Base-by-base conservation (phyloP, 176 grass and related monocot genomes). In the Carex pumila region DNA sequence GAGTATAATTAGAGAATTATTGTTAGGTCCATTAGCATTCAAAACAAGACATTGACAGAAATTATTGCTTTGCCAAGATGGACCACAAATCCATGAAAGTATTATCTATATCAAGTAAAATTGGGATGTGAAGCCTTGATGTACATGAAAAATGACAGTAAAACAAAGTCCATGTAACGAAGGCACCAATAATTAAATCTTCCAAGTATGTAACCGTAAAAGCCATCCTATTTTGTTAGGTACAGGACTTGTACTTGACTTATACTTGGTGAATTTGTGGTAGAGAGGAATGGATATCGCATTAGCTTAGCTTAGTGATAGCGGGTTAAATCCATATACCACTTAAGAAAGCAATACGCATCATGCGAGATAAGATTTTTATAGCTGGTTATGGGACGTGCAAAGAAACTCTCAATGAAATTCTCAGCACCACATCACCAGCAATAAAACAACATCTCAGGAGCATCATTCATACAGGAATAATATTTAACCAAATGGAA, bases 381-480 rank as follows among this genome's bases (percentile, higher is more conserved):
- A 41, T 91, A 56, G 85, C 89, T 88, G 87, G 91, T 53, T 78
- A 91, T 87, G 93, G 89, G 89, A 96, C 81, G 91, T 62, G 83
- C 85, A 85, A 73, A 81, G 68, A 84, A 91, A 96, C 83, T 0
- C 8, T 22, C 22, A 17, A 58, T 43, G 12, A 14, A 73, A 61
- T 91, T 89, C 72, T 43, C 84, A 81, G 49, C 87, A 88, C 91
- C 84, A 90, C 87, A 93, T 93, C 91, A 88, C 91, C 91, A 91
- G 89, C 85, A 45, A 83, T 25, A 72, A 72, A 9, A 72, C 0
- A 50, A 50, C 47, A 50, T 12, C 47, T 50, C 2, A 10, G 47
- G 10, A 50, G 47, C 69, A 50, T 19, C 1, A 10, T 45, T 50
- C 1, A 10, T 25, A 25, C 25, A 14, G 32, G 0, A n/a, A 47